Percentiles rank a stretch among this genome's conserved stretches.
Conservation (phyloP, 1,284 basidiomycete species). For the Peniophora sp. region DNA sequence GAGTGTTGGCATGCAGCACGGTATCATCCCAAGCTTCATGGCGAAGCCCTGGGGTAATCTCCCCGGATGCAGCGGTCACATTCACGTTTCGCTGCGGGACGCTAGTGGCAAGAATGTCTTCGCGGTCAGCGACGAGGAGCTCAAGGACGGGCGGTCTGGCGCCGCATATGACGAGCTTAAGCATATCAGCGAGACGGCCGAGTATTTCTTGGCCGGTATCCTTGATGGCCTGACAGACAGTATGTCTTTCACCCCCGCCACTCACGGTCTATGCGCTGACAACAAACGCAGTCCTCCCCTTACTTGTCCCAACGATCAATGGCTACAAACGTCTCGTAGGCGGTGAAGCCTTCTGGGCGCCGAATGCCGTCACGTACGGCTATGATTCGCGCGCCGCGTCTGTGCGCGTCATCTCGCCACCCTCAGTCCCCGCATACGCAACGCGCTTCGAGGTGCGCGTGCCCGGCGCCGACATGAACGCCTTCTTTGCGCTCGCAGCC, state of each 20-base stretch:
- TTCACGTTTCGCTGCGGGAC: slow-evolving; percentile 84
- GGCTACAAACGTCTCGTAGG: slow-evolving; percentile 96
- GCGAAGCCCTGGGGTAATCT: slow-evolving; percentile 94
- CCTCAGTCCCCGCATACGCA: slow-evolving; percentile 70
- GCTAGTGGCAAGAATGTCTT: slow-evolving; percentile 72
- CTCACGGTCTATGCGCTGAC: slow-evolving; percentile 8
- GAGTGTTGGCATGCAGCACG: slow-evolving; percentile 84
- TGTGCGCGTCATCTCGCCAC: slow-evolving; percentile 86
- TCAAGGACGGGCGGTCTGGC: slow-evolving; percentile 51
- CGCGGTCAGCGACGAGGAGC: slow-evolving; percentile 55
- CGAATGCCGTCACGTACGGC: slow-evolving; percentile 88
- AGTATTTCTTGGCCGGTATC: slow-evolving; percentile 90
- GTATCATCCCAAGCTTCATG: slow-evolving; percentile 94
- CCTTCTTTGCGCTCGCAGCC: slow-evolving; percentile 81
- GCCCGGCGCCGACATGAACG: slow-evolving; percentile 96
- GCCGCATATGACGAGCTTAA: slow-evolving; percentile 79
- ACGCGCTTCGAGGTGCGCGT: slow-evolving; percentile 89
- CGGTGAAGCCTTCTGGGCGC: slow-evolving; percentile 94
- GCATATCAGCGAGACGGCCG: slow-evolving; percentile 78
- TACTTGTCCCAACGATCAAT: slow-evolving; percentile 91
- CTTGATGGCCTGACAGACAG: slow-evolving; percentile 85
- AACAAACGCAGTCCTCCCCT: neutral
- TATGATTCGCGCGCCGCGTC: slow-evolving; percentile 93
- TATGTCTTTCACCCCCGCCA: slow-evolving; percentile 26
- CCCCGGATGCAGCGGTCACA: slow-evolving; percentile 89